Evolutionary conservation across 2,329 filamentous ascomycete species (phyloP).

Genomic region (Bipolaris cookei): DNA sequence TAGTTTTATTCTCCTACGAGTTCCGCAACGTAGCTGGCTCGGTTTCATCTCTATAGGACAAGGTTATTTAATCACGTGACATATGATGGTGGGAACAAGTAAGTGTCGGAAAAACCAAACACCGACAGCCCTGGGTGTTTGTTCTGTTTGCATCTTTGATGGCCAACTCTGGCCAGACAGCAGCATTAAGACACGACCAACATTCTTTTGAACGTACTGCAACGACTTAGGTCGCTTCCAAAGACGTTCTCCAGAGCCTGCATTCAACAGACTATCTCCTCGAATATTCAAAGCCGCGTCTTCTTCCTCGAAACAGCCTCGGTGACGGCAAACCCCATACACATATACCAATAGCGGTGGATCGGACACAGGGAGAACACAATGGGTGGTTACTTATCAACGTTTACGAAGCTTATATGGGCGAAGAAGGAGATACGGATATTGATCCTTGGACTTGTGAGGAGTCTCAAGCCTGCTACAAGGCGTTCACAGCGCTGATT

Average conservation of each 20-base stretch:
- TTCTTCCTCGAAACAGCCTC: neutral
- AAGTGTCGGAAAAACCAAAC: slow-evolving; percentile 15
- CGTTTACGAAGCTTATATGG: slow-evolving; percentile 59
- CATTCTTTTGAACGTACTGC: neutral
- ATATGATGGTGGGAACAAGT: neutral
- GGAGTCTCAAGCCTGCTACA: slow-evolving; percentile 37
- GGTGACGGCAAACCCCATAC: slow-evolving; percentile 24
- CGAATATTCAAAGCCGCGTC: neutral
- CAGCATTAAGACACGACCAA: slow-evolving; percentile 16
- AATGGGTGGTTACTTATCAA: slow-evolving; percentile 45
- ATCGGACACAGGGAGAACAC: slow-evolving; percentile 23
- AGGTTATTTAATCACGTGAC: neutral
- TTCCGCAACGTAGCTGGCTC: neutral
- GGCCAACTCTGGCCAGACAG: slow-evolving; percentile 35
- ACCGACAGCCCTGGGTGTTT: slow-evolving; percentile 25
- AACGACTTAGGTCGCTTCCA: neutral
- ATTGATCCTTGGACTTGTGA: slow-evolving; percentile 89
- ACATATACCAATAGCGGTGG: slow-evolving; percentile 19
- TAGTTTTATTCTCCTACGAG: neutral
- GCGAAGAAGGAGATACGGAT: slow-evolving; percentile 98
- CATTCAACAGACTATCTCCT: neutral
- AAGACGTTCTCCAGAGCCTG: neutral
- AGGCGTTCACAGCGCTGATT: slow-evolving; percentile 26
- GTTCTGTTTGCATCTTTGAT: slow-evolving; percentile 31
- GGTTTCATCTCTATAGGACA: no score